Conservation (phyloP, 768 basidiomycete genomes). For the Kwoniella europaea region DNA sequence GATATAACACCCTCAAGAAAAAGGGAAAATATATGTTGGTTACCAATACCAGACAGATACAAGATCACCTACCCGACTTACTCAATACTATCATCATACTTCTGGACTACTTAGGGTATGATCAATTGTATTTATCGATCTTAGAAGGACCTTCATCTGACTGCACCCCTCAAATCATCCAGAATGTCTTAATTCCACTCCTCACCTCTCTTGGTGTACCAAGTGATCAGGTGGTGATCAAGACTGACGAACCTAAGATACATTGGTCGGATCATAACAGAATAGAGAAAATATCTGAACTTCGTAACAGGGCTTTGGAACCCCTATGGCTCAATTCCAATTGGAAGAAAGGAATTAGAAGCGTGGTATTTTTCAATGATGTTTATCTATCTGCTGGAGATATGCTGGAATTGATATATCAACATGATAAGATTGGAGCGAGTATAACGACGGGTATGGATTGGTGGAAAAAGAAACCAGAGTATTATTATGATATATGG, state of each 20-base stretch:
- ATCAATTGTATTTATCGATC: conserved; percentile 45
- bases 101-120: conserved; percentile 40
- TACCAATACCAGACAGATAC: conserved; percentile 50
- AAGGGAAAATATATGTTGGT: conserved; percentile 41
- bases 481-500: conserved; percentile 58
- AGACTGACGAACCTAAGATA: conserved; percentile 45
- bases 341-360: conserved; percentile 14
- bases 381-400: conserved; percentile 50
- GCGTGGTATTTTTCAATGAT: conserved; percentile 55
- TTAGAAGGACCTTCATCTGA: conserved; percentile 56
- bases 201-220: too few species aligned
- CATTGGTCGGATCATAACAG: conserved; percentile 50
- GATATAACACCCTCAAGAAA: conserved; percentile 9
- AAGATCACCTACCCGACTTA: conserved; percentile 52
- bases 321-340: conserved; percentile 46
- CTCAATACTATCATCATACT: conserved; percentile 49
- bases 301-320: conserved; percentile 50
- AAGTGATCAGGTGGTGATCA: too few species aligned
- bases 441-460: conserved; percentile 56
- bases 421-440: conserved; percentile 45
- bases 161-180: conserved; percentile 44
- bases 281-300: conserved; percentile 50
- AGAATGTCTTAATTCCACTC: conserved; percentile 34
- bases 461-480: conserved; percentile 52
- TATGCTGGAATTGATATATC: conserved; percentile 53